Evolutionary conservation across 345 rosid genomes (phyloP).

Genomic region (Leavenworthia alabamica): DNA sequence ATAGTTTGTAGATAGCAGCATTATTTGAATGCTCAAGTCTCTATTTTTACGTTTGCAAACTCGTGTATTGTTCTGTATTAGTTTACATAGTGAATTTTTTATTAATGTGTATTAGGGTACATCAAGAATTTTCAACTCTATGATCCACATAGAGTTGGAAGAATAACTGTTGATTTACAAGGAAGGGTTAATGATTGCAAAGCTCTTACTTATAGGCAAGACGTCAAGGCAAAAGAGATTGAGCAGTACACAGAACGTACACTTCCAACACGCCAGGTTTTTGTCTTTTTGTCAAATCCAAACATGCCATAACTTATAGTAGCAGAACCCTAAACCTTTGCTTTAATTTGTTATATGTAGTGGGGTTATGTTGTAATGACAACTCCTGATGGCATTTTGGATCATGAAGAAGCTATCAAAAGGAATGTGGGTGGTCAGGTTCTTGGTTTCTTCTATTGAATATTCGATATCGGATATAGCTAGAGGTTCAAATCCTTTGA

Average conservation of each 20-base stretch:
- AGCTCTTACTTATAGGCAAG: constrained; percentile 85
- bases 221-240: constrained; percentile 69
- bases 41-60: neutral
- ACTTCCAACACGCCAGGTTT: constrained; percentile 89
- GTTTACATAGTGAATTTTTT: neutral
- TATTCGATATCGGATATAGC: neutral
- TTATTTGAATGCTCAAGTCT: neutral
- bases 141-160: constrained; percentile 88
- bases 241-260: constrained; percentile 49
- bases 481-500: neutral
- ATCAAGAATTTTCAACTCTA: constrained; percentile 59
- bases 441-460: constrained; percentile 81
- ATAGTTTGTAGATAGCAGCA: neutral
- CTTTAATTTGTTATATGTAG: constrained; percentile 32
- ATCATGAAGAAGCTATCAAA: constrained; percentile 79
- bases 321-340: neutral
- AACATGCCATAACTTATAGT: neutral
- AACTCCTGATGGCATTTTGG: constrained; percentile 90
- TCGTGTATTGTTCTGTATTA: neutral
- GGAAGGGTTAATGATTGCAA: constrained; percentile 82
- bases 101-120: constrained; percentile 54
- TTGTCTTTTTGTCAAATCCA: neutral
- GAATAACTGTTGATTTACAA: constrained; percentile 71
- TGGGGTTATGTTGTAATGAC: constrained; percentile 93
- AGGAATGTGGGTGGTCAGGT: constrained; percentile 87